phyloP scores from a whole-genome alignment of 345 rosid genomes.

The Nephelium lappaceum region DNA sequence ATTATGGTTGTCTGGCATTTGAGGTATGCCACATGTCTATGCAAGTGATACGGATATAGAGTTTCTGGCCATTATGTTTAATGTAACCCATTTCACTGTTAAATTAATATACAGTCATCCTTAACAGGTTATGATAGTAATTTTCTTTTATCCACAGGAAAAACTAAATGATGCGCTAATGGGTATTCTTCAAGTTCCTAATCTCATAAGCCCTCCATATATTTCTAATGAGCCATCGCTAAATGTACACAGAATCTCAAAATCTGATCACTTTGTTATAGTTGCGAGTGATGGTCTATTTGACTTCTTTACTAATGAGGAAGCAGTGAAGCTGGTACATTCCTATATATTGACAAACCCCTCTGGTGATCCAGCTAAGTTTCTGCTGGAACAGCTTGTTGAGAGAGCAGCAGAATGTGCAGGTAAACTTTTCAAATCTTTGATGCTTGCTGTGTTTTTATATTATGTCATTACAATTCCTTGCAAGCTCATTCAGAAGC shows the following conservation, averaged over 20 bases:
- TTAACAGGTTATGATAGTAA: not conserved
- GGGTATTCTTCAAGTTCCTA: conserved; percentile 90
- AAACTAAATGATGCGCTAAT: conserved; percentile 84
- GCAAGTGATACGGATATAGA: not conserved
- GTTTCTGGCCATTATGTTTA: not conserved
- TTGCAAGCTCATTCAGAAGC: not conserved
- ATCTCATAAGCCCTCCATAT: conserved; percentile 91
- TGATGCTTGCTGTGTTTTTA: not conserved
- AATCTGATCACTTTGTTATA: conserved; percentile 84
- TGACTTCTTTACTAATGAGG: conserved; percentile 89
- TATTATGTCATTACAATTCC: not conserved
- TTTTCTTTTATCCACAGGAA: conserved; percentile 47
- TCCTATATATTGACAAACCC: conserved; percentile 61
- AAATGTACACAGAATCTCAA: conserved; percentile 67
- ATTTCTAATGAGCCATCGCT: conserved; percentile 80
- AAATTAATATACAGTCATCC: not conserved
- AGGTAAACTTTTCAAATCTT: conserved; percentile 47
- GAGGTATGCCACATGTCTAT: not conserved
- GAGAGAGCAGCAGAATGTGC: conserved; percentile 83
- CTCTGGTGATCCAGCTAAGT: conserved; percentile 91
- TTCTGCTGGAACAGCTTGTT: conserved; percentile 77
- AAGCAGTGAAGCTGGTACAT: conserved; percentile 70
- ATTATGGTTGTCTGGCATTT: not conserved
- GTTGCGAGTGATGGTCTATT: conserved; percentile 92
- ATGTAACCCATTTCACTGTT: not conserved